Conservation (phyloP, 306 rosid species). For the Castanea mollissima region DNA sequence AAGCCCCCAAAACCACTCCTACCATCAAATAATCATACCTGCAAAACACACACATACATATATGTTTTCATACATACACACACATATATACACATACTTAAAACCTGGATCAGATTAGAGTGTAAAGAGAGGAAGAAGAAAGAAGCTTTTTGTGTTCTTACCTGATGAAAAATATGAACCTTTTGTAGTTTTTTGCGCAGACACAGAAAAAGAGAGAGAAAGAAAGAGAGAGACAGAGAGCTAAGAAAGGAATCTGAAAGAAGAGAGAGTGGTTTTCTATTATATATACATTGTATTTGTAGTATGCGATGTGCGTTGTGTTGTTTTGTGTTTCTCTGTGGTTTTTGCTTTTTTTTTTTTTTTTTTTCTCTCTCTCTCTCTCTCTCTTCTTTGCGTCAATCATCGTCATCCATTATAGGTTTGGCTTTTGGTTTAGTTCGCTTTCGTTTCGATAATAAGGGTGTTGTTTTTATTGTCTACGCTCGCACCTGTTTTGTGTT, state of each 20-base stretch:
- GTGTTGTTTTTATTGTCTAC: background rate
- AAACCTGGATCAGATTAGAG: conserved; percentile 10
- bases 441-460: background rate
- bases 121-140: background rate
- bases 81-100: background rate
- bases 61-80: too few species aligned
- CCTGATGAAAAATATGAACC: too few species aligned
- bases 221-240: conserved; percentile 6
- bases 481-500: too few species aligned
- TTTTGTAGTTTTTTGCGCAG: background rate
- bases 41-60: background rate
- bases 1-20: background rate
- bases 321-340: background rate
- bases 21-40: background rate
- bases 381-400: background rate
- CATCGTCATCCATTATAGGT: background rate
- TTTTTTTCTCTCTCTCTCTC: too few species aligned
- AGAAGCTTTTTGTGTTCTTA: background rate
- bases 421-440: too few species aligned
- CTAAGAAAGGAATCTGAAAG: conserved; percentile 14
- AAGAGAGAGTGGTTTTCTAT: background rate
- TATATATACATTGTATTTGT: background rate
- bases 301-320: background rate
- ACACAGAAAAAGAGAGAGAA: background rate
- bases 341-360: background rate